Evolutionary conservation across 1,284 basidiomycete genomes (phyloP), one percentile per base, ranked within the genome.

Genomic region (Microbotryum lychnidis-dioicae): DNA sequence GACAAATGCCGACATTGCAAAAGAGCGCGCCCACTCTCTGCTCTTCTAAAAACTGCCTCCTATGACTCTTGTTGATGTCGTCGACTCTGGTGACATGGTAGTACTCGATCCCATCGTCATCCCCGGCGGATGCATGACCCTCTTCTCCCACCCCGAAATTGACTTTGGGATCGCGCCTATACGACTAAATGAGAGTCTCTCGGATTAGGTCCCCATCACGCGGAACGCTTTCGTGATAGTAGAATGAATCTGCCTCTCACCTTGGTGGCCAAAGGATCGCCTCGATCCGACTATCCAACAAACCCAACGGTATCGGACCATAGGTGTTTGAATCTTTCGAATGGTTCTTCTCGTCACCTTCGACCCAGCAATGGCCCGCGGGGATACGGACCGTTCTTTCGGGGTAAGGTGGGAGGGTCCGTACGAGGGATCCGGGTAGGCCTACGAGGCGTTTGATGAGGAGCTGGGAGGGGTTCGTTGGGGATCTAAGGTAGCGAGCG

Each of bases 371-470:
- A 54, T 74, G 71, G 16, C 78, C 77, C 10, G 73, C 70, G 1
- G 76, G 77, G 54, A 77, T 74, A 31, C 73, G 58, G 5, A 79
- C 69, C 0, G 49, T 75, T 74, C 44, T 73, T 62, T 27, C 72
- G 16, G 49, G 48, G n/a, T 61, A 74, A 2, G 77, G 76, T 0
- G 74, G 73, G 1, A 76, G 64, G 0, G 79, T 77, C 16, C 74
- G 67, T 52, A 79, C 78, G 1, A 79, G 70, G 65, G 81, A 79
- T n/a, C 79, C 79, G 55, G 78, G 77, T 8, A 81, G 71, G 12
- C 78, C 80, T 48, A 82, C 72, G 52, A 82, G 77, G 2, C 80
- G 76, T 64, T 82, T 82, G 12, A 78, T 79, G n/a, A 80, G 74
- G 12, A 80, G 69, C 16, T 74, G 54, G 14, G 76, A 72, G 2